phyloP scores from a whole-genome alignment of 2,329 filamentous ascomycete genomes.

The Cladosporium velox region DNA sequence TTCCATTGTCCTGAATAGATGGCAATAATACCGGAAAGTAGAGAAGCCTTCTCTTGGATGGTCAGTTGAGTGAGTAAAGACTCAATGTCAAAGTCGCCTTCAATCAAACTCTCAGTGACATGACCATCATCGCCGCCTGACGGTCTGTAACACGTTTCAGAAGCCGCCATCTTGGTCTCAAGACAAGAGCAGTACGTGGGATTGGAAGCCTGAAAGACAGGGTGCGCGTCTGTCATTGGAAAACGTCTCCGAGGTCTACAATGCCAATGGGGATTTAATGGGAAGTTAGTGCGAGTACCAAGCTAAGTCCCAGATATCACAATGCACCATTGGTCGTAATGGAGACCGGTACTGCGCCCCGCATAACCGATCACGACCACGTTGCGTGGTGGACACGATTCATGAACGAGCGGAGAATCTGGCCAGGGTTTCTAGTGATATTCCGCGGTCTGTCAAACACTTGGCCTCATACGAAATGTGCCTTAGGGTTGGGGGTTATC shows the following conservation, averaged over 20 bases:
- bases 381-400: neutral
- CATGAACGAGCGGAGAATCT: neutral
- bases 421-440: neutral
- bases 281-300: neutral
- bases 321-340: neutral
- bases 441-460: neutral
- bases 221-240: slow-evolving; percentile 4
- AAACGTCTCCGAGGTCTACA: neutral
- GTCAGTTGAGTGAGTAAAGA: slow-evolving; percentile 35
- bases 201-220: neutral
- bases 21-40: slow-evolving; percentile 55
- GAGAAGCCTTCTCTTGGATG: slow-evolving; percentile 34
- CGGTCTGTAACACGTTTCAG: neutral
- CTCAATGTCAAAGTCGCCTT: slow-evolving; percentile 34
- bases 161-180: slow-evolving; percentile 16
- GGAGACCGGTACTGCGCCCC: slow-evolving; percentile 4
- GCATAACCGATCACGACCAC: slow-evolving; percentile 1
- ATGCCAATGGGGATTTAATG: neutral
- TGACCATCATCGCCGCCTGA: no score
- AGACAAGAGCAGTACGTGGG: neutral
- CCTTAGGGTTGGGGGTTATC: neutral
- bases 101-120: neutral
- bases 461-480: neutral
- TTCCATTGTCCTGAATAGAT: slow-evolving; percentile 67
- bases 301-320: neutral